These are phyloP conservation scores for Cryptococcus sp. DNA, from an alignment of 1,284 basidiomycete species.

Conservation along the genomic window DNA sequence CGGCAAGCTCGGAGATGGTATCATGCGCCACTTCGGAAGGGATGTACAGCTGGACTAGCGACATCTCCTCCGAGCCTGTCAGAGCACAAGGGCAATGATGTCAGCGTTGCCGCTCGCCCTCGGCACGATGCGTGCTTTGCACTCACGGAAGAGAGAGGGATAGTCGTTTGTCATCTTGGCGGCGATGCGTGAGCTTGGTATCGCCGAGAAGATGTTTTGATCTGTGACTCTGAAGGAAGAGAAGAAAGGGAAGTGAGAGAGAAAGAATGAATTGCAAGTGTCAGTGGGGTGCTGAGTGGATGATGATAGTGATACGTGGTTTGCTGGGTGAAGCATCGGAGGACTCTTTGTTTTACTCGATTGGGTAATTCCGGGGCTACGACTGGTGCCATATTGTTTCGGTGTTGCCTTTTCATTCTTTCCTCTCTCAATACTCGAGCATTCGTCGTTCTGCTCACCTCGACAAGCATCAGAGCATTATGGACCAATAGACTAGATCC, in stretches of 20 bases:
- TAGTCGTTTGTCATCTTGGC: constrained; percentile 54
- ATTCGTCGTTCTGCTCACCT: neutral
- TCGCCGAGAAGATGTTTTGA: constrained; percentile 11
- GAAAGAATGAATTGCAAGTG: neutral
- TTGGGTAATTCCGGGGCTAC: no score
- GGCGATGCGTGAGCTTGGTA: neutral
- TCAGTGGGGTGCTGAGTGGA: no score
- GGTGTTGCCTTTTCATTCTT: no score
- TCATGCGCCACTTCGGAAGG: constrained; percentile 97
- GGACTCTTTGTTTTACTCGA: no score
- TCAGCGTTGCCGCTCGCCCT: constrained; percentile 9
- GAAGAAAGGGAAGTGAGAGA: constrained; percentile 7
- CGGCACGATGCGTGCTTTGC: neutral
- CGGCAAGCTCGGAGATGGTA: constrained; percentile 90
- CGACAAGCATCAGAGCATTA: neutral
- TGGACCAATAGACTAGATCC: neutral
- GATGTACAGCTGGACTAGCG: constrained; percentile 95
- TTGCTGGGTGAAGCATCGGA: no score
- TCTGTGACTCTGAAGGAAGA: neutral
- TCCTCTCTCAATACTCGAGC: no score
- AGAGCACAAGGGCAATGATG: neutral
- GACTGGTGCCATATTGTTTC: no score
- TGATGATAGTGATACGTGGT: no score
- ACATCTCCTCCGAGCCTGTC: constrained; percentile 92
- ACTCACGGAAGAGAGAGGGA: constrained; percentile 80